Percentiles rank a stretch among this genome's conserved stretches.
Conservation (phyloP, 352 stramenopile genomes). For the Phytophthora lateralis region DNA sequence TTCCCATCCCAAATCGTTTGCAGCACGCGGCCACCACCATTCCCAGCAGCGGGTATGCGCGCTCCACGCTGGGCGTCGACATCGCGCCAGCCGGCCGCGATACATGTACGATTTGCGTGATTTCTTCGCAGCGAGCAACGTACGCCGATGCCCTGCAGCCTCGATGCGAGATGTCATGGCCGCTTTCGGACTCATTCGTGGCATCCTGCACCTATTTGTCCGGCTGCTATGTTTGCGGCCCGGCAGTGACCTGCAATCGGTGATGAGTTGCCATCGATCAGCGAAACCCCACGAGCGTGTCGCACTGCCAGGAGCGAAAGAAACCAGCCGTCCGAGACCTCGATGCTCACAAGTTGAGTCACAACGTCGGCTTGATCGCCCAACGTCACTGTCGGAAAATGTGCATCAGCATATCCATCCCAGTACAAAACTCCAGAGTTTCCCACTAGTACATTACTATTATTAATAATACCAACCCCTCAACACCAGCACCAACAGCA, state of each 20-base stretch:
- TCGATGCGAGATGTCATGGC: neutral
- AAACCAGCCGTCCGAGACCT: constrained; percentile 9
- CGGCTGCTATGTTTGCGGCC: neutral
- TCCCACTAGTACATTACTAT: no score
- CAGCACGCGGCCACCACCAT: no score
- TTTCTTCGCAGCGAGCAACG: neutral
- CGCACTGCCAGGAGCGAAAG: constrained; percentile 13
- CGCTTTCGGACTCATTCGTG: neutral
- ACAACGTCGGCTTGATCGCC: no score
- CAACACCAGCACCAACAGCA: neutral
- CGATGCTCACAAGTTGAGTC: no score
- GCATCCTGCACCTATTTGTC: neutral
- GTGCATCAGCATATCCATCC: no score
- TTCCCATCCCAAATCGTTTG: no score
- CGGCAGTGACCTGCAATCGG: neutral
- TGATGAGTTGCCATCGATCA: constrained; percentile 27
- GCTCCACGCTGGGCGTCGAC: neutral
- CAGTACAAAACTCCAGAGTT: neutral
- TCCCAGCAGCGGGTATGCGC: neutral
- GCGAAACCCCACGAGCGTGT: constrained; percentile 23
- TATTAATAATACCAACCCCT: no score
- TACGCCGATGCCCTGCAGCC: neutral
- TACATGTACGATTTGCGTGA: neutral
- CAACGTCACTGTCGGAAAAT: no score
- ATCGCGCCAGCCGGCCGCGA: neutral